phyloP scores from a whole-genome alignment of 1,284 basidiomycete species.

The Cryptococcus deneoformans region DNA sequence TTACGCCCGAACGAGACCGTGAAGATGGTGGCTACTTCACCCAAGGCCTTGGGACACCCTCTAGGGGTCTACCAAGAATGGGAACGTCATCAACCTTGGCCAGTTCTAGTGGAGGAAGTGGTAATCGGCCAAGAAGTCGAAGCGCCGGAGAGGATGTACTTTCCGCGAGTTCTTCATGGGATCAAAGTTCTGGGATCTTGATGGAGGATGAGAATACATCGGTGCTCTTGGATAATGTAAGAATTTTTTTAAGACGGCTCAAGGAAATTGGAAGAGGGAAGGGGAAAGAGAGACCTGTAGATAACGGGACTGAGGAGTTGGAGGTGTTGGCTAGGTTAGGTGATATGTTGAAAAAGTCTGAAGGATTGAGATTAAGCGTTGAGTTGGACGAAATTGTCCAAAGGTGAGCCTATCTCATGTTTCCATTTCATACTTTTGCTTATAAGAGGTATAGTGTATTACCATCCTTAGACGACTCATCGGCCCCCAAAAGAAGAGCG shows the following conservation, averaged over 20 bases:
- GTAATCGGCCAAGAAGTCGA: constrained; percentile 9
- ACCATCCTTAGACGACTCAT: constrained; percentile 71
- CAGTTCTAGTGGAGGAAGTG: constrained; percentile 5
- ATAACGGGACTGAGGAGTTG: constrained; percentile 26
- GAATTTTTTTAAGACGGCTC: constrained; percentile 16
- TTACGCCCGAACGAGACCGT: constrained; percentile 23
- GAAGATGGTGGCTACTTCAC: neutral
- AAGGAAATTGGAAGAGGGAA: constrained; percentile 13
- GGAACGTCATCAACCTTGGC: constrained; percentile 3
- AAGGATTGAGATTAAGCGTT: constrained; percentile 74
- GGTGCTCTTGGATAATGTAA: constrained; percentile 22
- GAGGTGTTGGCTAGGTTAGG: constrained; percentile 63
- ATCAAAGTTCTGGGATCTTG: neutral
- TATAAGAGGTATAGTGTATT: constrained; percentile 57
- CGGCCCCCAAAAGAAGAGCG: constrained; percentile 72
- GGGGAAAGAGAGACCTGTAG: constrained; percentile 24
- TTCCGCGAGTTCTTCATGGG: neutral
- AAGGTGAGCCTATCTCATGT: constrained; percentile 56
- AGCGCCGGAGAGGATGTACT: constrained; percentile 15
- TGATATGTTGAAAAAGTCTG: constrained; percentile 67
- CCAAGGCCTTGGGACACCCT: constrained; percentile 2
- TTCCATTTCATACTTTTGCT: constrained; percentile 24
- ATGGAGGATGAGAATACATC: constrained; percentile 25
- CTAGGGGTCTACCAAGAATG: neutral
- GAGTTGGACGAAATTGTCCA: constrained; percentile 67